These are phyloP conservation scores for Euphorbia tirucalli DNA, from an alignment of 345 rosid species.

Conservation along the genomic window DNA sequence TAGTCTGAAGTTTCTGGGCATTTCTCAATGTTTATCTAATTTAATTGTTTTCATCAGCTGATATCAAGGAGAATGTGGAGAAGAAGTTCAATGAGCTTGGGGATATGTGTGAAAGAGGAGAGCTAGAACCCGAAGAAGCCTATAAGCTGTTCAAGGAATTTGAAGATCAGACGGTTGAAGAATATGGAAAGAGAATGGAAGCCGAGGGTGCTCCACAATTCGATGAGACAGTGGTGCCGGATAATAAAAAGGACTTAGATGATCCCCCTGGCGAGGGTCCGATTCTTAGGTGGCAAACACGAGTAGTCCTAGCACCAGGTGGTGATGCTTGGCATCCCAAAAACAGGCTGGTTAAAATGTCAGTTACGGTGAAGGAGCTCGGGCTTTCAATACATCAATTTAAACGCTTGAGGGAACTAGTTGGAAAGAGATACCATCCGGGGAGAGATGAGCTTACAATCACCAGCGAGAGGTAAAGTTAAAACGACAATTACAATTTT, in stretches of 20 bases:
- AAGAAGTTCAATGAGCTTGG: constrained; percentile 76
- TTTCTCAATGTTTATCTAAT: constrained; percentile 5
- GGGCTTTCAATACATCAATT: constrained; percentile 86
- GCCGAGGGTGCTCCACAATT: constrained; percentile 56
- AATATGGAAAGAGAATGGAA: constrained; percentile 61
- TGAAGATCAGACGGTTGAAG: constrained; percentile 81
- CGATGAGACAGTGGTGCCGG: constrained; percentile 51
- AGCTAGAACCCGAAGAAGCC: constrained; percentile 77
- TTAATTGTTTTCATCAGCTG: constrained; percentile 45
- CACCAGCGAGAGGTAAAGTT: constrained; percentile 82
- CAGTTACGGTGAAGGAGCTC: constrained; percentile 90
- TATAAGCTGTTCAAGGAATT: constrained; percentile 73
- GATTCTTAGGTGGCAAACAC: constrained; percentile 83
- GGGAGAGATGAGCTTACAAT: constrained; percentile 95
- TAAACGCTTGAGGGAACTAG: constrained; percentile 67
- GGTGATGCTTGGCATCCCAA: constrained; percentile 99
- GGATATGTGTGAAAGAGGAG: constrained; percentile 79
- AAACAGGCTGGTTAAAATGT: constrained; percentile 86
- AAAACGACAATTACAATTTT: not conserved
- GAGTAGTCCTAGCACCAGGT: constrained; percentile 84
- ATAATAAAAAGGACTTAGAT: constrained; percentile 50
- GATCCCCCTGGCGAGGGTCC: constrained; percentile 95
- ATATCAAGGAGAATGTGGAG: constrained; percentile 77
- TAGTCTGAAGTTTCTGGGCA: constrained; percentile 5
- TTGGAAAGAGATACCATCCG: constrained; percentile 87